Conservation (phyloP, 768 basidiomycete species). For the Exidia glandulosa region DNA sequence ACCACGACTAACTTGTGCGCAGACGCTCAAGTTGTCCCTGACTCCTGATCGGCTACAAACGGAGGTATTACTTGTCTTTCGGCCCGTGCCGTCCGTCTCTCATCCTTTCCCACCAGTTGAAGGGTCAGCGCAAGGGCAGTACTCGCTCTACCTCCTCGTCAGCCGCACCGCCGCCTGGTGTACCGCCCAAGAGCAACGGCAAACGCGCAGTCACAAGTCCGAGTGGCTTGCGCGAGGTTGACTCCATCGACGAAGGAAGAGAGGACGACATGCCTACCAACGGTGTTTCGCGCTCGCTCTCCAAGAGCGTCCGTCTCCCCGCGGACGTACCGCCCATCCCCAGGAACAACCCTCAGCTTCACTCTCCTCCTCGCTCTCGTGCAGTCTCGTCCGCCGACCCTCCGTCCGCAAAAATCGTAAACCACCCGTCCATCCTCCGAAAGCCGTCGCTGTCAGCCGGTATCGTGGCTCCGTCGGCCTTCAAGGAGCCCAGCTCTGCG, state of each 20-base stretch:
- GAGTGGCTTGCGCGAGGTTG: neutral
- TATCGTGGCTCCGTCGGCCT: neutral
- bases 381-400: neutral
- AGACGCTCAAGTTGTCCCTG: conserved; percentile 91
- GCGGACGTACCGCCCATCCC: neutral
- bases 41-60: conserved; percentile 88
- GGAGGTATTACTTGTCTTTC: conserved; percentile 46
- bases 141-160: neutral
- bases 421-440: neutral
- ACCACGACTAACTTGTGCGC: too few relatives aligned
- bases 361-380: neutral
- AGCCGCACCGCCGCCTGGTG: neutral
- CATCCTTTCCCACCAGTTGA: conserved; percentile 3
- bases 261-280: neutral
- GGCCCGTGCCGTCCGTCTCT: neutral
- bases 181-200: neutral
- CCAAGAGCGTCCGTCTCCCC: neutral
- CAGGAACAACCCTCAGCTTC: neutral
- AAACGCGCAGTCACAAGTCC: neutral
- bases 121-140: conserved; percentile 1
- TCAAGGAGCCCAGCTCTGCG: conserved; percentile 2
- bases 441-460: conserved; percentile 3
- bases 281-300: neutral
- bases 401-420: neutral
- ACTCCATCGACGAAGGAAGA: neutral